These are phyloP conservation scores for Pseudopyricularia javanii DNA, from an alignment of 2,329 filamentous ascomycete genomes.

Conservation along the genomic window DNA sequence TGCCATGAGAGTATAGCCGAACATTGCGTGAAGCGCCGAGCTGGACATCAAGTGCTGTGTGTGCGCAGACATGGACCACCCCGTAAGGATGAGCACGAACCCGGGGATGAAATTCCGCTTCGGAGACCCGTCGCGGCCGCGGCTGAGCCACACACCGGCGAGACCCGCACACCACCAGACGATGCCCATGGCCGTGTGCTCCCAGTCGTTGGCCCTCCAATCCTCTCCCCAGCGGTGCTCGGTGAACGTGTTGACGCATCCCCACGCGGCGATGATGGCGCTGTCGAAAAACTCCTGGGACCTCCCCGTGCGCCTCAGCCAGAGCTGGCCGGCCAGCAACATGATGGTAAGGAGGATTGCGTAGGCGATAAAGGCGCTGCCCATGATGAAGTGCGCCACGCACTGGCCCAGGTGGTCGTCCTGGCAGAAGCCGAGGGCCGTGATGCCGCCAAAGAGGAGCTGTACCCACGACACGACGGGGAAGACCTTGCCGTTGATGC, in stretches of 20 bases:
- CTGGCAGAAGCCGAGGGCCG: slow-evolving; percentile 81
- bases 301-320: slow-evolving; percentile 69
- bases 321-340: slow-evolving; percentile 76
- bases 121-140: slow-evolving; percentile 68
- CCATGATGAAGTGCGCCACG: slow-evolving; percentile 97
- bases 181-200: slow-evolving; percentile 99
- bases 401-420: slow-evolving; percentile 88
- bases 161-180: slow-evolving; percentile 96
- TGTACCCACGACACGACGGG: slow-evolving; percentile 82
- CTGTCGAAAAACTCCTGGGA: slow-evolving; percentile 98
- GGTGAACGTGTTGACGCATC: slow-evolving; percentile 95
- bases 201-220: slow-evolving; percentile 90
- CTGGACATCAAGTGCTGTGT: slow-evolving; percentile 75
- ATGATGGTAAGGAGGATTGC: slow-evolving; percentile 78
- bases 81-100: slow-evolving; percentile 82
- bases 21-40: slow-evolving; percentile 76
- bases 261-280: slow-evolving; percentile 83
- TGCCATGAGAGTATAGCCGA: slow-evolving; percentile 92
- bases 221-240: slow-evolving; percentile 85
- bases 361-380: slow-evolving; percentile 88
- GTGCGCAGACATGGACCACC: slow-evolving; percentile 91
- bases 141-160: slow-evolving; percentile 83
- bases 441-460: slow-evolving; percentile 93
- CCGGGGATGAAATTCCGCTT: slow-evolving; percentile 89
- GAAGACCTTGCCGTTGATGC: slow-evolving; percentile 74